Evolutionary conservation across 2,329 filamentous ascomycete genomes (phyloP), one percentile per base, ranked within the genome.

Genomic region (Chaetomiaceae sp.): DNA sequence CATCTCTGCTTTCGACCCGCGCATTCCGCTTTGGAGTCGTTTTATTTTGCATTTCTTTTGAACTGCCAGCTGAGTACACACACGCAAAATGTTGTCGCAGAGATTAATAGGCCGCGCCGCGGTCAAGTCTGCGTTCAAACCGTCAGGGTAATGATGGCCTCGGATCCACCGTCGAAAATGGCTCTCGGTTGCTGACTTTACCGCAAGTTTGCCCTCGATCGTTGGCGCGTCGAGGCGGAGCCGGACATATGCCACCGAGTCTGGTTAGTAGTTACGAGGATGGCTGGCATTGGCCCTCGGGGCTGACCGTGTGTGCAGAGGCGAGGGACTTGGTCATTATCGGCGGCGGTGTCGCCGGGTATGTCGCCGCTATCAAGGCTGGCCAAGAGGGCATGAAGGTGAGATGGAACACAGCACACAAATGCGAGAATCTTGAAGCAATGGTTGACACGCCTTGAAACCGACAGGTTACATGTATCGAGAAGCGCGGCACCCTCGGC

Each of bases 281-380:
- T 9, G 73, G 75, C 76, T 71, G 78, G 78, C 33, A 41, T 36
- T 53, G 43, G 36, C 18, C n/a, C 30, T 7, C 23, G 11, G 30
- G 47, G 49, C 62, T 63, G 54, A 65, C 71, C 74, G 58, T 80
- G 77, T 75, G 60, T 48, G 55, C 71, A 90, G 90, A 91, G 73
- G 90, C 96, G 73, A 95, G 96, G 74, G 94, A 99, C 73, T 80
- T 99, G 51, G 87, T 99, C 68, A 91, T 99, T 74, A 96, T 99
- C 68, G 94, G 94, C 67, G 94, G 94, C 72, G 94, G 94, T 77
- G 94, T 97, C 67, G 94, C 92, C 65, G 94, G 94, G 69, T 99
- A 99, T 76, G 94, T 99, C 67, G 92, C 94, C 62, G 94, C 94
- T 66, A 99, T 99, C 80, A 99, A 97, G 79, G 94, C 94, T 67